A percentile compares a stretch with the other conserved stretches of the same genome.
phyloP scores from a whole-genome alignment of 768 basidiomycete species.

The Mycena kentingensis region DNA sequence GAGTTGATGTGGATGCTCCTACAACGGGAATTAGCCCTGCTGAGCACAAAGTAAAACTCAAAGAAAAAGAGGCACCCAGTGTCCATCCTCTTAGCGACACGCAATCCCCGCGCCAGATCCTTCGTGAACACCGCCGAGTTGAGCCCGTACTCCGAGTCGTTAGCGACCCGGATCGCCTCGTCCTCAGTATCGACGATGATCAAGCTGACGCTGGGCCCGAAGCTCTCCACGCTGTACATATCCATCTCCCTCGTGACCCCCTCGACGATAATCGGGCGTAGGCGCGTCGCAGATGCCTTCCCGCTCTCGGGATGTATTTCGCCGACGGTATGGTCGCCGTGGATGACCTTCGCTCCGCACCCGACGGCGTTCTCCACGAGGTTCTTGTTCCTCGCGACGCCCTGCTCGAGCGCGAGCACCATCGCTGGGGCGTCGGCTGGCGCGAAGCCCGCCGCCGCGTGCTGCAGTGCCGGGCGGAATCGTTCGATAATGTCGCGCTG shows the following conservation, averaged over 20 bases:
- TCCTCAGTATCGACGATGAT: conserved; percentile 19
- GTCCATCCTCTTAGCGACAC: conserved; percentile 19
- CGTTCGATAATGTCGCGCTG: conserved; percentile 64
- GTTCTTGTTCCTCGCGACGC: conserved; percentile 12
- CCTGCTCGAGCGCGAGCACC: conserved; percentile 14
- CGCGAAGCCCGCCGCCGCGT: conserved; percentile 39
- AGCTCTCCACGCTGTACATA: conserved; percentile 18
- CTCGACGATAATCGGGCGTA: conserved; percentile 14
- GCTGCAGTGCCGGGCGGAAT: conserved; percentile 52
- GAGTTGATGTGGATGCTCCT: conserved; percentile 20
- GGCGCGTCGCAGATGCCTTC: conserved; percentile 5
- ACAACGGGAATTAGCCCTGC: background rate
- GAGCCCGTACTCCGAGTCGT: conserved; percentile 20
- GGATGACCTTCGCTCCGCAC: conserved; percentile 19
- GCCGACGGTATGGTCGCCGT: conserved; percentile 13
- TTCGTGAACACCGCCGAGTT: conserved; percentile 18
- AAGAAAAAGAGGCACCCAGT: conserved; percentile 14
- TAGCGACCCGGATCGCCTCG: conserved; percentile 20
- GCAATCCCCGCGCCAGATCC: conserved; percentile 14
- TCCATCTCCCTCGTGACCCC: conserved; percentile 20
- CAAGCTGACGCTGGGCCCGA: conserved; percentile 21
- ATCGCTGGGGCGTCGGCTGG: background rate
- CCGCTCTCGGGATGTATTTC: conserved; percentile 19
- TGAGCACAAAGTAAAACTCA: background rate
- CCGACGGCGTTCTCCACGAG: conserved; percentile 17